These are phyloP conservation scores for Chenopodium suecicum DNA, from an alignment of 148 eudicot species.

Conservation along the genomic window DNA sequence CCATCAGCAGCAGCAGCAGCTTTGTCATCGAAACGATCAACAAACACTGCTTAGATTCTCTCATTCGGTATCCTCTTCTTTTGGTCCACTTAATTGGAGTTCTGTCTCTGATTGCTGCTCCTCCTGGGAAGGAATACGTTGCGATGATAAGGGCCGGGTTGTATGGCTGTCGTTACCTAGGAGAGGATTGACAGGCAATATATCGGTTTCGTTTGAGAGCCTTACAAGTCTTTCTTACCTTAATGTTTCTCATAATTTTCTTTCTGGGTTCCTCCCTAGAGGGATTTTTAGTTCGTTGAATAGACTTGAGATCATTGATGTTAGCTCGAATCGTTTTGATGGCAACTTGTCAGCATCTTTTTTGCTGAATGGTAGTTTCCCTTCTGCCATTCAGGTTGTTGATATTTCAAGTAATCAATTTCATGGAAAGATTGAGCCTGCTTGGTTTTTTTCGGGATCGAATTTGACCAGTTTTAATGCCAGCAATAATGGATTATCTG, in stretches of 20 bases:
- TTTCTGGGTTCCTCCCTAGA: conserved; percentile 61
- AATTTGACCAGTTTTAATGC: conserved; percentile 55
- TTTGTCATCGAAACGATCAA: conserved; percentile 48
- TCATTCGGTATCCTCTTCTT: conserved; percentile 26
- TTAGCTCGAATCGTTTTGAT: conserved; percentile 57
- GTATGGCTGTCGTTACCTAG: conserved; percentile 45
- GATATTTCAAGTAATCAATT: conserved; percentile 63
- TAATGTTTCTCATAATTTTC: conserved; percentile 58
- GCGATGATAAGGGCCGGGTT: conserved; percentile 49
- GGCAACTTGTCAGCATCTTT: conserved; percentile 41
- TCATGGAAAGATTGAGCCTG: conserved; percentile 43
- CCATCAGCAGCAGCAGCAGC: conserved; percentile 33
- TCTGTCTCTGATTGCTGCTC: conserved; percentile 53
- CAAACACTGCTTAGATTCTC: conserved; percentile 52
- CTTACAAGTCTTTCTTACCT: conserved; percentile 55
- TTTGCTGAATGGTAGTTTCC: conserved; percentile 36
- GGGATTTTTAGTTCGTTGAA: conserved; percentile 55
- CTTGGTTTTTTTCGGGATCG: conserved; percentile 34
- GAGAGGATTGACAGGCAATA: conserved; percentile 47
- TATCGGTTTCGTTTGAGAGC: conserved; percentile 41
- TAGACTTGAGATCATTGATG: conserved; percentile 50
- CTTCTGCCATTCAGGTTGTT: conserved; percentile 36
- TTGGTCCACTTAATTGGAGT: conserved; percentile 53
- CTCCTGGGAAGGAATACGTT: conserved; percentile 71
- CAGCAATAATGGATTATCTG: conserved; percentile 59